Percentiles rank a stretch among this genome's conserved stretches.
Conservation (phyloP, 2,329 filamentous ascomycete genomes). For the Knufia fluminis region DNA sequence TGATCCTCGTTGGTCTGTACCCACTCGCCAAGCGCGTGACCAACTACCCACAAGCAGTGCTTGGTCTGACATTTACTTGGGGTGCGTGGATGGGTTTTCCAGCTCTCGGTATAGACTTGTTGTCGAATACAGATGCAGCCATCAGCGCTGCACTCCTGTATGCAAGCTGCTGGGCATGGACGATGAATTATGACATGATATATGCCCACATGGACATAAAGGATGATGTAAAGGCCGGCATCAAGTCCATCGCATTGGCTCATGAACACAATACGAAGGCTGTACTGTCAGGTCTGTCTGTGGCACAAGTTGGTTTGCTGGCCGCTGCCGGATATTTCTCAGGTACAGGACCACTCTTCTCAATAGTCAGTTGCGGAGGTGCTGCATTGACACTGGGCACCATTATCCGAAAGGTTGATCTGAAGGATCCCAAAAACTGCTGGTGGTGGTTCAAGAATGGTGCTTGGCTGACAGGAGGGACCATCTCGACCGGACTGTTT, state of each 20-base stretch:
- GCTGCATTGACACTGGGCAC: constrained; percentile 45
- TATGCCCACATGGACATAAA: constrained; percentile 45
- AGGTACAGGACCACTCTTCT: constrained; percentile 51
- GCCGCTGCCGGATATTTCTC: constrained; percentile 36
- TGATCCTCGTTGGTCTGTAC: constrained; percentile 39
- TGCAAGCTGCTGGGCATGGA: constrained; percentile 40
- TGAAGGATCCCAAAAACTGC: constrained; percentile 49
- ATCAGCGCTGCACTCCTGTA: constrained; percentile 35
- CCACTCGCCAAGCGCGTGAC: constrained; percentile 46
- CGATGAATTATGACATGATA: constrained; percentile 43
- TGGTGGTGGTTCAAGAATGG: constrained; percentile 59
- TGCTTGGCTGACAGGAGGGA: constrained; percentile 53
- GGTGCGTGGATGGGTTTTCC: constrained; percentile 42
- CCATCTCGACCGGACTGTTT: constrained; percentile 46
- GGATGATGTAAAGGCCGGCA: constrained; percentile 41
- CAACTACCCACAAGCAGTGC: constrained; percentile 43
- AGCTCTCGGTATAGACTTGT: constrained; percentile 37
- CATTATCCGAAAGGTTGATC: constrained; percentile 51
- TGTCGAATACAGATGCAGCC: constrained; percentile 30
- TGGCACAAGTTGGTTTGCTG: constrained; percentile 34
- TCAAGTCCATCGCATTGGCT: constrained; percentile 43
- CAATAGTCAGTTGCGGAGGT: constrained; percentile 49
- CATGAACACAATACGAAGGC: constrained; percentile 40
- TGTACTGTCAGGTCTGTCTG: constrained; percentile 34
- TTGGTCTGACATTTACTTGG: constrained; percentile 45